phyloP scores from a whole-genome alignment of 139 green algal genomes.

The Dunaliella primolecta region DNA sequence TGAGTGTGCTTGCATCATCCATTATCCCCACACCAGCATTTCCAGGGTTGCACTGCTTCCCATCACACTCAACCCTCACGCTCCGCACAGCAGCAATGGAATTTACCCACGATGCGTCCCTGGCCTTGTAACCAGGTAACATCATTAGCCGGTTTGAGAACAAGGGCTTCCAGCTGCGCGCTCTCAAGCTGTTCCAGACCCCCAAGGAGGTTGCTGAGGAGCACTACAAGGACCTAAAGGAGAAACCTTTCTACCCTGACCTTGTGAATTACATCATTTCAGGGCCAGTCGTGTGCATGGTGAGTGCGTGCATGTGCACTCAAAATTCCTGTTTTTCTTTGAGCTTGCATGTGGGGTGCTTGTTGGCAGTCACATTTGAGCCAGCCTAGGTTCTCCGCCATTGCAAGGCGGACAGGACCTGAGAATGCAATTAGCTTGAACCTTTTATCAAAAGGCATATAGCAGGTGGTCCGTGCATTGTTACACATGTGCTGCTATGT shows the following conservation, averaged over 20 bases:
- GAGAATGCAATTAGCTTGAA: too few species aligned
- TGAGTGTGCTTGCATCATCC: conserved; percentile 14
- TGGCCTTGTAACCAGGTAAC: conserved; percentile 51
- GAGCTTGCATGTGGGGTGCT: too few species aligned
- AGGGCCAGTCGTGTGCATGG: conserved; percentile 97
- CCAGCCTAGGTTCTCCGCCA: too few species aligned
- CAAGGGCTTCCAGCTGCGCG: conserved; percentile 85
- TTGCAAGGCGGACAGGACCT: too few species aligned
- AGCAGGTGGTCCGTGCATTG: too few species aligned
- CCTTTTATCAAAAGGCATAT: too few species aligned
- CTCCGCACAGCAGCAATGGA: too few species aligned
- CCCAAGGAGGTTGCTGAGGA: conserved; percentile 76
- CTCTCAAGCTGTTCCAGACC: conserved; percentile 82
- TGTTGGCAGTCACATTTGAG: too few species aligned
- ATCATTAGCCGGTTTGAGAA: conserved; percentile 85
- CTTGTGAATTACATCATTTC: conserved; percentile 97
- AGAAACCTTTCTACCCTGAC: conserved; percentile 92
- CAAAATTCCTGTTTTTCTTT: too few species aligned
- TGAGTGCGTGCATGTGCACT: conserved; percentile 34
- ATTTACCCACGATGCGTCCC: too few species aligned
- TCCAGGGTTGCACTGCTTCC: neutral
- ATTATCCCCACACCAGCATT: neutral
- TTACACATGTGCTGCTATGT: too few species aligned
- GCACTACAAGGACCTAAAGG: conserved; percentile 92
- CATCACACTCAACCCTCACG: neutral